Evolutionary conservation across 2,329 filamentous ascomycete species (phyloP), one percentile per base, ranked within the genome.

Genomic region (Colletotrichum falcatum): DNA sequence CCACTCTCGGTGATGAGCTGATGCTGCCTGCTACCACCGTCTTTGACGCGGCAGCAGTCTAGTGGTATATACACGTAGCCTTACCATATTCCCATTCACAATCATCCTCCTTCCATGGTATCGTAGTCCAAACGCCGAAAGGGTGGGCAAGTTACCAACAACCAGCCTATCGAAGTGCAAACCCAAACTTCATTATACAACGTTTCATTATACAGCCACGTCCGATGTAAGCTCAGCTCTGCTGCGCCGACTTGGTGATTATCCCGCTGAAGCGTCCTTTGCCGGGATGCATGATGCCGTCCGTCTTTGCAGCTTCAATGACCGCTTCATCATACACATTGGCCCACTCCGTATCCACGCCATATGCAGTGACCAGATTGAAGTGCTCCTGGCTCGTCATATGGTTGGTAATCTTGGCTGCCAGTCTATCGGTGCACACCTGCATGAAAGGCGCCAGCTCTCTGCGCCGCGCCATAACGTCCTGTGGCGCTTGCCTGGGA

Each of bases 181-280:
- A 14, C 42, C 56, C 28, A 60, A 46, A 8, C 23, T 20, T 51
- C 37, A 33, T 42, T 44, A 37, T 26, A 35, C n/a, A 37, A 14
- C 3, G 16, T 42, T 33, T 30, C 28, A 28, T 46, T 11, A 56
- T 53, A 30, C 30, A 62, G 11, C 8, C 48, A 20, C 20, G 42
- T 53, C 53, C 8, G 33, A 26, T 6, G 33, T 9, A n/a, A 33
- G 20, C 58, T 65, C 49, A 69, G 35, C 54, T 49, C 42, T 69
- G n/a, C 18, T 53, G 48, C 7, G 66, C 62, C 46, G 63, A 48
- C 59, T 70, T 44, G 67, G 64, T 56, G 28, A 83, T 74, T 14
- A 72, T 75, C 7, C 83, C 83, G 18, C 77, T 80, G 74, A 85
- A 84, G 26, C 82, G 82, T 2, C 80, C 82, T 11, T 61, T 39